These are phyloP conservation scores for Pleurotus cornucopiae DNA, from an alignment of 768 basidiomycete species.

Conservation along the genomic window DNA sequence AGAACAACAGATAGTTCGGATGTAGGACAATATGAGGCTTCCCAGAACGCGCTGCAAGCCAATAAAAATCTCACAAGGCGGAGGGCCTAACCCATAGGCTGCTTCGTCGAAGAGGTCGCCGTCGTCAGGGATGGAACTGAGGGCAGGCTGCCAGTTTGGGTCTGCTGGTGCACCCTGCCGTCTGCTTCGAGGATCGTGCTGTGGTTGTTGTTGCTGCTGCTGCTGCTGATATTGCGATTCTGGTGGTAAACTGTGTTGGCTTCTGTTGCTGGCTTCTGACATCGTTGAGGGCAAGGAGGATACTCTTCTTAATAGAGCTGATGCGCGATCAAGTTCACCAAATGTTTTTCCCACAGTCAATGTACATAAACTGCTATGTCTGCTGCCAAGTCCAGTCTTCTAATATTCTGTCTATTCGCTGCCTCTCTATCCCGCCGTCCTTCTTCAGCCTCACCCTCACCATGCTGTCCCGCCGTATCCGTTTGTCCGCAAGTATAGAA, in stretches of 20 bases:
- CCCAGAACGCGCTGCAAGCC: not conserved
- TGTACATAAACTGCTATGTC: not conserved
- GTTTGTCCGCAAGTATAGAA: constrained; percentile 35
- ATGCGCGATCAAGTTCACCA: not conserved
- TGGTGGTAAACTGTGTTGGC: not conserved
- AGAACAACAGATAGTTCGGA: not conserved
- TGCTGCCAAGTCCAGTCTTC: constrained; percentile 64
- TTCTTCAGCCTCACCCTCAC: constrained; percentile 55
- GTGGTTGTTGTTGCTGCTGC: not conserved
- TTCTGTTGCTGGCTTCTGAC: constrained; percentile 2
- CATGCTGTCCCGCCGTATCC: constrained; percentile 40
- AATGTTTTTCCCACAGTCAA: constrained; percentile 16
- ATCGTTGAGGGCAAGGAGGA: not conserved
- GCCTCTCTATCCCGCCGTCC: constrained; percentile 56
- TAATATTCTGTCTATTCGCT: constrained; percentile 61
- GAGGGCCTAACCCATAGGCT: constrained; percentile 1
- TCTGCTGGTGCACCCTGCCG: constrained; percentile 10
- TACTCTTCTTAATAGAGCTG: not conserved
- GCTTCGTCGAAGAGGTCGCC: constrained; percentile 15
- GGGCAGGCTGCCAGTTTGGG: constrained; percentile 12
- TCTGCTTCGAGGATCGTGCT: not conserved
- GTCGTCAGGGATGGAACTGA: constrained; percentile 16
- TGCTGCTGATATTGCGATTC: not conserved
- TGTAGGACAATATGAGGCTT: not conserved
- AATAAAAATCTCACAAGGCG: not conserved